Conservation (phyloP, 2,329 filamentous ascomycete genomes). For the Penicillium sp. region DNA sequence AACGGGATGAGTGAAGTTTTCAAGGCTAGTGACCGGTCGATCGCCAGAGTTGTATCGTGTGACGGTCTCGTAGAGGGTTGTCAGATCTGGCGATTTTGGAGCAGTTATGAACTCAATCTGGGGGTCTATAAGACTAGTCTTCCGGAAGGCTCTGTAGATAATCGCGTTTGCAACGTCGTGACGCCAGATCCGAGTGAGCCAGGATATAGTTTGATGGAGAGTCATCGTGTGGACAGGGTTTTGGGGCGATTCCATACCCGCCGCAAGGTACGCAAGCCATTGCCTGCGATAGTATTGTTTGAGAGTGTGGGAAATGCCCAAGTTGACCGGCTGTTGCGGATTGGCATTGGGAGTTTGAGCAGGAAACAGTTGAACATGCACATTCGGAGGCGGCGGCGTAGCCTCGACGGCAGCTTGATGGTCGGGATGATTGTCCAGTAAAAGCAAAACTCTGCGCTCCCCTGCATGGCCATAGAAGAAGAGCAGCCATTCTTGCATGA, state of each 20-base stretch:
- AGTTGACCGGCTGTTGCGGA: conserved; percentile 12
- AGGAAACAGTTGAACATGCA: conserved; percentile 15
- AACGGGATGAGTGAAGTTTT: conserved; percentile 1
- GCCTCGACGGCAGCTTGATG: conserved; percentile 11
- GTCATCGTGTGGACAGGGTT: conserved; percentile 3
- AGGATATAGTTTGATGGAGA: conserved; percentile 6
- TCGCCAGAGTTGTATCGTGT: neutral
- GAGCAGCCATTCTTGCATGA: conserved; percentile 20
- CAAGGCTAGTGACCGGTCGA: neutral
- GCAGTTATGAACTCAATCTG: conserved; percentile 1
- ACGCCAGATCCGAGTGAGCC: conserved; percentile 10
- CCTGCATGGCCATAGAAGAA: conserved; percentile 10
- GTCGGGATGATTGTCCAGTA: conserved; percentile 17
- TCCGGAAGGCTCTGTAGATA: conserved; percentile 11
- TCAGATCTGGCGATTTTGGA: conserved; percentile 2
- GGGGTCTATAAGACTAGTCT: conserved; percentile 4
- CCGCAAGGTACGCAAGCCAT: conserved; percentile 2
- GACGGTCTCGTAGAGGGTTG: conserved; percentile 1
- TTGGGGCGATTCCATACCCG: neutral
- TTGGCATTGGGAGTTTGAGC: neutral
- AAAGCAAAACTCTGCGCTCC: conserved; percentile 13
- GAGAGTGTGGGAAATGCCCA: conserved; percentile 11
- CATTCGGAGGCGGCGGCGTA: conserved; percentile 13
- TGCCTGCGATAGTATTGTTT: conserved; percentile 12
- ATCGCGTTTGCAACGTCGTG: conserved; percentile 1